Conservation (phyloP, 495 filamentous ascomycete genomes). For the Xylaria palmicola region DNA sequence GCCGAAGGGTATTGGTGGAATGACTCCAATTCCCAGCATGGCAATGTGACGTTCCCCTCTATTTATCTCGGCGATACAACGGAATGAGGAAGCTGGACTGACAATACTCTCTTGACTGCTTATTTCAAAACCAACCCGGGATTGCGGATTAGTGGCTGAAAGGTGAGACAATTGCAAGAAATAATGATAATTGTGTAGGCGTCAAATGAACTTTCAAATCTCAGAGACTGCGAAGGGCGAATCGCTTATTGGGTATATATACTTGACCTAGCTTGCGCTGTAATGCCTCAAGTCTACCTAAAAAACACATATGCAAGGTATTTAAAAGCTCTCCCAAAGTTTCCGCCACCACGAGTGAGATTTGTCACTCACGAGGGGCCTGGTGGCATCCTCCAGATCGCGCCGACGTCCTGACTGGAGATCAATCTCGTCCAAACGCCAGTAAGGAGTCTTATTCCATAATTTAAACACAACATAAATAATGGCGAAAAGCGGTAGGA, state of each 20-base stretch:
- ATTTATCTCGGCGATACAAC: not conserved
- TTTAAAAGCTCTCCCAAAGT: slow-evolving; percentile 11
- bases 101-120: not conserved
- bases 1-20: slow-evolving; percentile 13
- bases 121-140: not conserved
- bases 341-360: slow-evolving; percentile 2
- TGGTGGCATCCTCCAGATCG: slow-evolving; percentile 39
- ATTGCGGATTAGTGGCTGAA: no score
- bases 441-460: slow-evolving; percentile 55
- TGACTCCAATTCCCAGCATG: not conserved
- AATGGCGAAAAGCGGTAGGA: slow-evolving; percentile 62
- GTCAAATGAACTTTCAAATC: not conserved
- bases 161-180: no score
- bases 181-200: no score
- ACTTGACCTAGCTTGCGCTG: not conserved
- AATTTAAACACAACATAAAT: slow-evolving; percentile 61
- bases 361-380: not conserved
- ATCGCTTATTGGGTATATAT: slow-evolving; percentile 4
- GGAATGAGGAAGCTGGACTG: not conserved
- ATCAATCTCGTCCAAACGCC: slow-evolving; percentile 56
- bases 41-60: slow-evolving; percentile 4
- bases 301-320: not conserved
- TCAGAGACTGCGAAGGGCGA: not conserved
- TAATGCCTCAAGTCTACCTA: not conserved
- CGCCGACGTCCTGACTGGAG: slow-evolving; percentile 57